Percentiles rank a stretch among this genome's conserved stretches.
Conservation (phyloP, 2,329 filamentous ascomycete species). For the Diaporthe vaccinii region DNA sequence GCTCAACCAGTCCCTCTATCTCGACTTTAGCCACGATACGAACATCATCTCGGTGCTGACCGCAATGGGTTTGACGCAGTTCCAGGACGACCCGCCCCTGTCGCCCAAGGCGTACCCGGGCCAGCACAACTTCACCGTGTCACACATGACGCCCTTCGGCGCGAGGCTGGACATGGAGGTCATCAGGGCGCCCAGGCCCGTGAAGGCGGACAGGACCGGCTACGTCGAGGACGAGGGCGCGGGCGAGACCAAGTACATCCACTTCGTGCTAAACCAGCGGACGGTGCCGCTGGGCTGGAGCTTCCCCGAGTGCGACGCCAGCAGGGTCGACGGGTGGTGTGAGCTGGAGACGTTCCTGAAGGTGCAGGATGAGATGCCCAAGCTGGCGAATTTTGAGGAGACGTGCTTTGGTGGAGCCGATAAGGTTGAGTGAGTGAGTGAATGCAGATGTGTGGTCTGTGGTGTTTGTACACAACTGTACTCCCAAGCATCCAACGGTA, state of each 20-base stretch:
- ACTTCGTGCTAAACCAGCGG: conserved; percentile 81
- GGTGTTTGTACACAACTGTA: not conserved
- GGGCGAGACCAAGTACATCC: conserved; percentile 75
- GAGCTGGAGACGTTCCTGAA: conserved; percentile 77
- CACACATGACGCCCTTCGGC: conserved; percentile 78
- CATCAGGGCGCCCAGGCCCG: conserved; percentile 75
- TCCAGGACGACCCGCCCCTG: conserved; percentile 65
- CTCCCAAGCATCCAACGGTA: conserved; percentile 11
- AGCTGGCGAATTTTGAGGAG: conserved; percentile 72
- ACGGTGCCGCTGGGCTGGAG: conserved; percentile 78
- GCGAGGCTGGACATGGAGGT: conserved; percentile 81
- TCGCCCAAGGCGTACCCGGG: conserved; percentile 68
- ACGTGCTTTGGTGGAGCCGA: conserved; percentile 70
- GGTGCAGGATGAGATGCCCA: conserved; percentile 70
- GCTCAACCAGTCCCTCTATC: conserved; percentile 78
- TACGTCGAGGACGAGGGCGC: conserved; percentile 58
- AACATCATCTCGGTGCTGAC: conserved; percentile 79
- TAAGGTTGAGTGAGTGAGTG: conserved; percentile 5
- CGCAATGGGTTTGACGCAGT: conserved; percentile 80
- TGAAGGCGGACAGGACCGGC: conserved; percentile 67
- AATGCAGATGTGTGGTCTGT: not conserved
- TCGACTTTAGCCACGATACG: conserved; percentile 85
- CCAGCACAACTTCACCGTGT: conserved; percentile 73
- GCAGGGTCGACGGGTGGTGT: conserved; percentile 81
- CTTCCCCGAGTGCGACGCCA: conserved; percentile 72